A percentile compares a stretch with the other conserved stretches of the same genome.
Conservation (phyloP, 139 green algal species). For the Astrephomene gubernaculifera region DNA sequence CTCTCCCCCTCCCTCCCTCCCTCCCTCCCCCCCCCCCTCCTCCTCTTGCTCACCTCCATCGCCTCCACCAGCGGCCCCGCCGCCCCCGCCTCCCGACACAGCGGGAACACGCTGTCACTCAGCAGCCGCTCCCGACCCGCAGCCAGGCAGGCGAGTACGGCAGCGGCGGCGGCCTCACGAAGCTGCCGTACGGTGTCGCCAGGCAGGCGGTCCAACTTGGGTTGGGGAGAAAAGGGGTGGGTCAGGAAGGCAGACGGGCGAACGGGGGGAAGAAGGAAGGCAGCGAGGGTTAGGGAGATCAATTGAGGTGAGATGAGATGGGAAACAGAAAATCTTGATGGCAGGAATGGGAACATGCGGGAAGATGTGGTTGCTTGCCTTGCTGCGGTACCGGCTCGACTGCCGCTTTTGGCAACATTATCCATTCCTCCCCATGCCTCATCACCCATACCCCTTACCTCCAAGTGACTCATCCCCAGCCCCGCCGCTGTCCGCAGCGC, state of each 20-base stretch:
- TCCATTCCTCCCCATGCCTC: too few relatives aligned
- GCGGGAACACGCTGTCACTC: conserved; percentile 41
- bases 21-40: neutral
- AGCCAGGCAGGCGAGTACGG: conserved; percentile 28
- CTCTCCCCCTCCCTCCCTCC: neutral
- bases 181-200: neutral
- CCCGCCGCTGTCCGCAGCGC: conserved; percentile 22
- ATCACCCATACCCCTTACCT: neutral
- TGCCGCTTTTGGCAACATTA: too few relatives aligned
- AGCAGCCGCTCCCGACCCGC: conserved; percentile 32
- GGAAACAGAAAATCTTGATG: too few relatives aligned
- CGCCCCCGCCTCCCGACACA: conserved; percentile 49
- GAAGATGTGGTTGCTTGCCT: too few relatives aligned
- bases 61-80: conserved; percentile 54
- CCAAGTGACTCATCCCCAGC: neutral
- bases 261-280: too few relatives aligned
- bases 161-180: neutral
- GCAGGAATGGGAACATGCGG: too few relatives aligned
- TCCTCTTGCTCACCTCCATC: conserved; percentile 50
- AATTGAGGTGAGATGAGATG: too few relatives aligned
- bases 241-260: neutral
- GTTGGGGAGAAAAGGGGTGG: neutral
- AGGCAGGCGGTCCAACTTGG: conserved; percentile 29
- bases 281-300: too few relatives aligned
- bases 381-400: too few relatives aligned